Evolutionary conservation across 306 rosid species (phyloP).

Genomic region (Alnus glutinosa): DNA sequence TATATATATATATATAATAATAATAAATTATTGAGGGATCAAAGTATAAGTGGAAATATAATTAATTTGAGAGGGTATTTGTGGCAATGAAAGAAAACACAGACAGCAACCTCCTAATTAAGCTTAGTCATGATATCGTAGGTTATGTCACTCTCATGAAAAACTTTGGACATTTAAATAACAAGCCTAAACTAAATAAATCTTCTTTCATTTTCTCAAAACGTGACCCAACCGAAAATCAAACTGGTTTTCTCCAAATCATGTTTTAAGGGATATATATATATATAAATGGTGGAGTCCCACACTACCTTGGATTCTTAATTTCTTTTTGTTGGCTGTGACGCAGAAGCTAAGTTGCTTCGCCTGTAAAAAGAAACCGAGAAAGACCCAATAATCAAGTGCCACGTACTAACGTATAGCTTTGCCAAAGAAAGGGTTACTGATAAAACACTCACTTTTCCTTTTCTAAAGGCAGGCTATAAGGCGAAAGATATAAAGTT

Average conservation of each 20-base stretch:
- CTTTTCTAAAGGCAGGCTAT: not conserved
- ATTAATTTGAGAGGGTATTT: not conserved
- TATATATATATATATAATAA: too few relatives aligned
- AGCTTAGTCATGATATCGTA: not conserved
- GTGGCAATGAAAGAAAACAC: not conserved
- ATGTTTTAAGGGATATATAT: not conserved
- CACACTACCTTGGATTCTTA: not conserved
- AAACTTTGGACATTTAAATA: not conserved
- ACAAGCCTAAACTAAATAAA: not conserved
- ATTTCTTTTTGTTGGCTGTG: not conserved
- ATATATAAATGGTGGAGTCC: not conserved
- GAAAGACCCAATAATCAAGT: not conserved
- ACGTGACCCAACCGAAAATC: not conserved
- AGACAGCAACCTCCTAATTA: not conserved
- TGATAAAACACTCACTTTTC: not conserved
- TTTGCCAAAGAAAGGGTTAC: not conserved
- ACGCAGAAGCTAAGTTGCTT: not conserved
- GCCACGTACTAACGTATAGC: not conserved
- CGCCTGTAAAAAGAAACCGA: not conserved
- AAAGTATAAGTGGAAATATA: too few relatives aligned
- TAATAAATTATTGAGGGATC: too few relatives aligned
- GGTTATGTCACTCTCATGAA: constrained; percentile 2
- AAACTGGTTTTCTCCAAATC: not conserved
- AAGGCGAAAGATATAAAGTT: not conserved
- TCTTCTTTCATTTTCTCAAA: not conserved